Evolutionary conservation across 352 stramenopile species (phyloP).

Genomic region (Aphanomyces invadans): DNA sequence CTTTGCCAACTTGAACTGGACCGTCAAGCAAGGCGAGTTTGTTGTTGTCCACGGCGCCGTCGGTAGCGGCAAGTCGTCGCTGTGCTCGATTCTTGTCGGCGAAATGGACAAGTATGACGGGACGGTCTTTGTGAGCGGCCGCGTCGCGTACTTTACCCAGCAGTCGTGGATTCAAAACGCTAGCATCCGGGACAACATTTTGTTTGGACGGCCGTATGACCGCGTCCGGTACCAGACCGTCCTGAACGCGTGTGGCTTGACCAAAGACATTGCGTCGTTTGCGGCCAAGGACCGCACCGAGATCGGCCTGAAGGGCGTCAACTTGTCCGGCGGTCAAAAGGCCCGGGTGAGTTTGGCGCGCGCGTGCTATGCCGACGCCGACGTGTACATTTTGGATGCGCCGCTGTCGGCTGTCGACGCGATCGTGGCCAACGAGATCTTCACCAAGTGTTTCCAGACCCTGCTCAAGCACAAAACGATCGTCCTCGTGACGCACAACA

Average conservation of each 20-base stretch:
- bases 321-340: constrained; percentile 39
- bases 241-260: constrained; percentile 26
- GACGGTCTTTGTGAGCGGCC: constrained; percentile 33
- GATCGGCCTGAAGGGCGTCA: constrained; percentile 39
- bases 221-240: constrained; percentile 39
- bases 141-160: constrained; percentile 30
- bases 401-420: constrained; percentile 66
- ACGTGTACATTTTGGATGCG: constrained; percentile 16
- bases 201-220: constrained; percentile 61
- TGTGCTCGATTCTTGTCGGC: constrained; percentile 42
- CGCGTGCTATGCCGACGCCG: constrained; percentile 15
- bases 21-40: constrained; percentile 37
- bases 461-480: constrained; percentile 48
- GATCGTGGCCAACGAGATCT: constrained; percentile 83
- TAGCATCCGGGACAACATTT: constrained; percentile 72
- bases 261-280: constrained; percentile 27
- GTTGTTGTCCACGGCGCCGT: constrained; percentile 43
- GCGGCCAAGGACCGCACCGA: constrained; percentile 52
- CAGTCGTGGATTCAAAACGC: constrained; percentile 7
- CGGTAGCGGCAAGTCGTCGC: constrained; percentile 47
- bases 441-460: constrained; percentile 60
- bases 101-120: constrained; percentile 78
- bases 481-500: constrained; percentile 62
- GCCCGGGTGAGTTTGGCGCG: constrained; percentile 24
- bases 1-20: constrained; percentile 35